Conservation (phyloP, 345 rosid genomes). For the Streptanthus diversifolius region DNA sequence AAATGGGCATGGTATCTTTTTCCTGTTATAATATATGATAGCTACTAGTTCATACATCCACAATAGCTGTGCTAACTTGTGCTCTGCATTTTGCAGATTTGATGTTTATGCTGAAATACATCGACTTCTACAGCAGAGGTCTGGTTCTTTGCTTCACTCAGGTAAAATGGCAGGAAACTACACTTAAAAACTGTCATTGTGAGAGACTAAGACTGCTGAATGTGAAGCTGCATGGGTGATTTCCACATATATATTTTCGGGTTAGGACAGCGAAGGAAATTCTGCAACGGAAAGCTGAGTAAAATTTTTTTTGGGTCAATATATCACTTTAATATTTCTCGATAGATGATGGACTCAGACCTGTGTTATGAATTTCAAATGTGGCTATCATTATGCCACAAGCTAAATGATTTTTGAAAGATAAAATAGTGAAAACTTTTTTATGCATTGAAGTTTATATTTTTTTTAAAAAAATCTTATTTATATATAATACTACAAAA, state of each 20-base stretch:
- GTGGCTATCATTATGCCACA: no score
- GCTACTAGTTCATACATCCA: neutral
- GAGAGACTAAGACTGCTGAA: slow-evolving; percentile 2
- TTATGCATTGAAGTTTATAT: neutral
- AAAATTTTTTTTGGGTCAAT: slow-evolving; percentile 31
- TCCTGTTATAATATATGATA: neutral
- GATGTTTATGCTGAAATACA: slow-evolving; percentile 98
- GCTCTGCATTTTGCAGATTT: slow-evolving; percentile 44
- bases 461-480: neutral
- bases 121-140: slow-evolving; percentile 87
- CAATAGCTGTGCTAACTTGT: neutral
- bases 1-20: slow-evolving; percentile 59
- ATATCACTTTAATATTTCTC: no score
- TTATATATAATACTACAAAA: neutral
- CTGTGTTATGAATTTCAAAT: no score
- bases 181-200: neutral
- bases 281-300: slow-evolving; percentile 81
- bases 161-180: slow-evolving; percentile 38
- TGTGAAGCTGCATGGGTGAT: neutral
- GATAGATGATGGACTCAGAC: no score
- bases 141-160: slow-evolving; percentile 75
- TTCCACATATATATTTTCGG: slow-evolving; percentile 69
- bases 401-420: no score
- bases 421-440: slow-evolving; percentile 48
- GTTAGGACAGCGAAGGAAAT: slow-evolving; percentile 85